Base-by-base conservation (phyloP, 331 rosid species). In the Quercus lobata region DNA sequence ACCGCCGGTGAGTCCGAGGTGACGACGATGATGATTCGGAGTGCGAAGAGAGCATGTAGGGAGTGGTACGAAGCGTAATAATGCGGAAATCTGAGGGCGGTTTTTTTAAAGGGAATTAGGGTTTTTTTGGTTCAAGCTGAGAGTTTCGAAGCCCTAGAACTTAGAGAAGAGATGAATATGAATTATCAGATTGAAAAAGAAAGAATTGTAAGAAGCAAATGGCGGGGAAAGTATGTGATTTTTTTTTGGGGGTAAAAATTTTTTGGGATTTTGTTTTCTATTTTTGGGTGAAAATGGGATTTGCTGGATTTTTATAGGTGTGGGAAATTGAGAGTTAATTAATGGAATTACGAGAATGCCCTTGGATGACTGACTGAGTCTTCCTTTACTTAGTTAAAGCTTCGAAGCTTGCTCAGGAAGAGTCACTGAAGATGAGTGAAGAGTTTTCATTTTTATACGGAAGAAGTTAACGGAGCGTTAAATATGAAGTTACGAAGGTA, bases 211-310 rank as follows among this genome's bases (percentile, higher is more conserved):
- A 77, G 72, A 90, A 71, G 82, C 87, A 84, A 89, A 83, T 95
- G 99, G 99, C 99, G 99, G 98, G 99, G 96, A 87, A 91, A 85
- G 75, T 60, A 77, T 44, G 86, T 1, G 27, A 60, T 65, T 24
- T 27, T 80, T 7, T 41, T 41, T 41, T 9, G 55, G 80, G 71
- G 80, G 81, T 83, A 76, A 82, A 85, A 73, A 85, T 71, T 41
- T 60, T 83, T 79, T 83, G 57, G 76, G 90, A 83, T 68, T 82
- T 71, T 83, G 14, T 41, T 41, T 41, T 41, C 49, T 41, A 41
- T 37, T 25, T 60, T 6, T 60, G 4, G 44, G 25, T 56, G 77
- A 30, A 77, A 69, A 76, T 70, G 65, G 83, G 87, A 85, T 85
- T 89, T 79, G 75, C 85, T 74, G 49, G 49, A 41, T 9, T 79